A percentile compares a stretch with the other conserved stretches of the same genome.
Conservation (phyloP, 2,329 filamentous ascomycete genomes). For the Fusarium phyllophilum region DNA sequence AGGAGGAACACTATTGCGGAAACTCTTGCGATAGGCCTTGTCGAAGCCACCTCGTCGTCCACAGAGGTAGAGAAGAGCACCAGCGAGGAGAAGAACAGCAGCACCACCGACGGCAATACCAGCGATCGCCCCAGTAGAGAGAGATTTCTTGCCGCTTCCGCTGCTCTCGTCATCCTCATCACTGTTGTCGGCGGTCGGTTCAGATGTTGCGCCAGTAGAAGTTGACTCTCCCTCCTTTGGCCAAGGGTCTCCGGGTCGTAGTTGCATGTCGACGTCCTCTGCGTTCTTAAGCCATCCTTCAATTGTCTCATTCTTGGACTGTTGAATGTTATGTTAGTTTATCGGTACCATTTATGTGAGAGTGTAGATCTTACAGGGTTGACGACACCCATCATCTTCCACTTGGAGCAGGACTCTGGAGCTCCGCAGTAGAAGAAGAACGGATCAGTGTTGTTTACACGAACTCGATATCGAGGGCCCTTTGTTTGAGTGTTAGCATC, state of each 20-base stretch:
- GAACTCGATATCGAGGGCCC: conserved; percentile 55
- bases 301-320: conserved; percentile 60
- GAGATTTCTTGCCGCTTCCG: conserved; percentile 1
- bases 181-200: conserved; percentile 5
- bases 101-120: conserved; percentile 66
- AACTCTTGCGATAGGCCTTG: conserved; percentile 45
- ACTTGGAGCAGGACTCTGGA: conserved; percentile 69
- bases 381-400: conserved; percentile 80
- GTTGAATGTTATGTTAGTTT: conserved; percentile 29
- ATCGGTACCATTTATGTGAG: no score
- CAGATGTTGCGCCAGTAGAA: conserved; percentile 15
- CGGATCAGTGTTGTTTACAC: conserved; percentile 70
- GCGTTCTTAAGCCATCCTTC: conserved; percentile 59
- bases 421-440: conserved; percentile 78
- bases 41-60: conserved; percentile 51
- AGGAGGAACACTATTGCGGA: conserved; percentile 25
- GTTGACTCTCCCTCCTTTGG: conserved; percentile 58
- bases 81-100: conserved; percentile 56
- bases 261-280: conserved; percentile 59
- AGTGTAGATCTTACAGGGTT: conserved; percentile 65
- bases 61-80: conserved; percentile 60
- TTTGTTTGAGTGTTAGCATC: conserved; percentile 32
- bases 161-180: not conserved
- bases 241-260: conserved; percentile 66
- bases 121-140: conserved; percentile 63